Percentiles rank a stretch among this genome's conserved stretches.
Conservation (phyloP, 306 rosid genomes). For the Alnus rubra region DNA sequence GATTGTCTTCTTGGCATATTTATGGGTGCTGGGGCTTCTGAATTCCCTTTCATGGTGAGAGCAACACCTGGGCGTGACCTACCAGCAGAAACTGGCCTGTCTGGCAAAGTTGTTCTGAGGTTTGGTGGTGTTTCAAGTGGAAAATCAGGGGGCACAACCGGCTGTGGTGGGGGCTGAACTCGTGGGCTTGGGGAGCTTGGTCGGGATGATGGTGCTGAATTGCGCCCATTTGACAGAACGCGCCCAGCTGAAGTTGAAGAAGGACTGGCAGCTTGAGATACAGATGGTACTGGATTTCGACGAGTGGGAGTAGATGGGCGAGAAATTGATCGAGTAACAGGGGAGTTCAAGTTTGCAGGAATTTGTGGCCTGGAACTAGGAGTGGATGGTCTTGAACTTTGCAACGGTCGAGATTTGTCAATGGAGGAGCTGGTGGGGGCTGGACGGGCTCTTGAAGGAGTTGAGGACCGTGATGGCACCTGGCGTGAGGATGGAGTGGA, state of each 20-base stretch:
- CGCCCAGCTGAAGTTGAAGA: conserved; percentile 57
- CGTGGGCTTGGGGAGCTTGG: conserved; percentile 92
- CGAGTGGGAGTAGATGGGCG: conserved; percentile 92
- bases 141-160: conserved; percentile 84
- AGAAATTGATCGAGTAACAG: conserved; percentile 59
- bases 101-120: conserved; percentile 85
- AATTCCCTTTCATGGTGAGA: conserved; percentile 51
- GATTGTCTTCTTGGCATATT: conserved; percentile 64
- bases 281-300: conserved; percentile 58
- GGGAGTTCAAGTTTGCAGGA: conserved; percentile 83
- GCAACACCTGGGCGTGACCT: conserved; percentile 74
- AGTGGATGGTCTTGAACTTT: conserved; percentile 84
- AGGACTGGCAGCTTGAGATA: conserved; percentile 54
- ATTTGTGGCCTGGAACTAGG: conserved; percentile 92
- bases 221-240: conserved; percentile 56
- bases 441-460: conserved; percentile 81
- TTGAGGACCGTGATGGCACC: conserved; percentile 63
- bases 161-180: conserved; percentile 74
- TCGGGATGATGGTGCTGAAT: conserved; percentile 71
- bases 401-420: conserved; percentile 66
- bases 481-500: conserved; percentile 83
- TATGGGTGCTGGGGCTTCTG: conserved; percentile 53
- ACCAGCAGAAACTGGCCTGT: conserved; percentile 96
- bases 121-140: conserved; percentile 93
- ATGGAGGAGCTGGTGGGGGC: conserved; percentile 48